Evolutionary conservation across 192 early-diverging fungal species (phyloP), one percentile per base, ranked within the genome.

Genomic region (Helicostylum pulchrum): DNA sequence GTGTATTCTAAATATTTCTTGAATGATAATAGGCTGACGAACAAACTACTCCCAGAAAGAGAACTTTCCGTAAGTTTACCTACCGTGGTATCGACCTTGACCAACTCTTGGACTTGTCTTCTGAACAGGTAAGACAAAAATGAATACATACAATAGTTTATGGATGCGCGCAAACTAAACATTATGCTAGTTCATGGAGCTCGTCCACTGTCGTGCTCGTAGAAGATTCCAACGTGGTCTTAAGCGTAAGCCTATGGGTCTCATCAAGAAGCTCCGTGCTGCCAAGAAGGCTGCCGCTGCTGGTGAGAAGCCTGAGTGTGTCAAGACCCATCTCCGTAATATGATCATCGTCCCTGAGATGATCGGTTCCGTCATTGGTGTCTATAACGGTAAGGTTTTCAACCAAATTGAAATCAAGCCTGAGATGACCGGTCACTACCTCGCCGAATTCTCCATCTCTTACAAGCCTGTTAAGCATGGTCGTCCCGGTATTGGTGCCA

Each of bases 331-430:
- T 83, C 87, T 98, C 68, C 92, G 96, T 79, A 89, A 95, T 89
- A 98, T 98, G 96, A 94, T 98, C 74, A 93, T 98, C 68, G 95
- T 98, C 61, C 96, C 96, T 69, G 96, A 98, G 88, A 98, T 98
- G 96, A 92, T 98, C 72, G 96, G 96, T 64, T 95, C 93, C 53
- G 77, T 95, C 59, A 84, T 96, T 75, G 96, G 90, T 74, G 84
- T 98, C 73, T 96, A 98, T 92, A 97, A 97, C 87, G 96, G 96
- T 76, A 98, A 98, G 93, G 90, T 87, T 70, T 98, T 98, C 87
- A 97, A 93, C 89, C 94, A 96, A 88, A 89, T 98, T 73, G 96
- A 98, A 87, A 91, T 98, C 86, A 97, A 88, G 60, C 67, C 68
- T 50, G 68, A 70, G n/a, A 70, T 70, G 68, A 62, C 61, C 21